A percentile compares a stretch with the other conserved stretches of the same genome.
These are phyloP conservation scores for Phytophthora citricola DNA, from an alignment of 352 stramenopile genomes.

Conservation along the genomic window DNA sequence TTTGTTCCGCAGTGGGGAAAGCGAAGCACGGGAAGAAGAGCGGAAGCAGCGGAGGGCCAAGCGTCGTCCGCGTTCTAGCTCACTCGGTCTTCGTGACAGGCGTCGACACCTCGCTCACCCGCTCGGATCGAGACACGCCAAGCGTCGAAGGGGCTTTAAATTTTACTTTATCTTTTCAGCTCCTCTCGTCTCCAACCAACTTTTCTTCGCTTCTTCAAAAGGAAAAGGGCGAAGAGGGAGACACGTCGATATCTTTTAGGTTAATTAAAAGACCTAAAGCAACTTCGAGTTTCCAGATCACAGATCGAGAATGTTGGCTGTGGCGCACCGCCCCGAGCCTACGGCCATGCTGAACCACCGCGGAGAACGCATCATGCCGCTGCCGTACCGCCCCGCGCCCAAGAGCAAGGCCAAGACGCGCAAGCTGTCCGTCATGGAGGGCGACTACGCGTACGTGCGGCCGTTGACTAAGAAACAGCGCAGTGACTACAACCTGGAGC, in stretches of 20 bases:
- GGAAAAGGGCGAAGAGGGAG: constrained; percentile 41
- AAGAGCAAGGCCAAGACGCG: constrained; percentile 43
- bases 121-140: constrained; percentile 19
- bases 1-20: constrained; percentile 43
- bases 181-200: constrained; percentile 10
- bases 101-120: constrained; percentile 30
- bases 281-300: constrained; percentile 1
- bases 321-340: constrained; percentile 27
- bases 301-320: constrained; percentile 30
- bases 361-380: constrained; percentile 45
- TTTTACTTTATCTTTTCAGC: constrained; percentile 27
- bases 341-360: constrained; percentile 46
- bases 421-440: constrained; percentile 48
- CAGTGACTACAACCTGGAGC: constrained; percentile 32
- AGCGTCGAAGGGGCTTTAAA: constrained; percentile 24
- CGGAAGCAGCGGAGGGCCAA: constrained; percentile 19
- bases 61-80: constrained; percentile 3
- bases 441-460: constrained; percentile 25
- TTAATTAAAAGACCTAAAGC: no score
- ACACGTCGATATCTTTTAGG: constrained; percentile 12
- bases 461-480: constrained; percentile 47
- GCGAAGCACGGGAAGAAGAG: constrained; percentile 30
- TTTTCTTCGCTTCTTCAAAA: constrained; percentile 40
- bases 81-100: constrained; percentile 7
- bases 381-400: constrained; percentile 19